Base-by-base conservation (phyloP, 495 filamentous ascomycete species). In the Tuber magnatum region DNA sequence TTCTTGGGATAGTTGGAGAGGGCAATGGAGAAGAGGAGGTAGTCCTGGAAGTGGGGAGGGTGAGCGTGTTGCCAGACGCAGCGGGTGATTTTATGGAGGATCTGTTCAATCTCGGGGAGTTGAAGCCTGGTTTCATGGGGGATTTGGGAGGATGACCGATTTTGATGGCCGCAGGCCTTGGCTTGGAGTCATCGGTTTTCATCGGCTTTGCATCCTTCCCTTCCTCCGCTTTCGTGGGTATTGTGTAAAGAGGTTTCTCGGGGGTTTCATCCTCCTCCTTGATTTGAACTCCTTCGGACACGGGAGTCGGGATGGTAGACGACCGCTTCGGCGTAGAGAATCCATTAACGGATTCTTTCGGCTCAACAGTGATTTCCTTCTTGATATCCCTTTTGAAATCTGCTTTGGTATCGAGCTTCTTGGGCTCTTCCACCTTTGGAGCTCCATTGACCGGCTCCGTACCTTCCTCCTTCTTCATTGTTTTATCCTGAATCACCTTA, bases 1-100 rank as follows among this genome's bases (percentile, higher is more conserved):
- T 79, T 71, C 73, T 79, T 5, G 76, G 73, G 8, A 79, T 69
- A n/a, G 77, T 76, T 16, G 77, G 77, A 2, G 77, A 79, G 39
- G 77, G 77, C 4, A 79, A 71, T 28, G 80, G 80, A 41, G 76
- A 79, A 24, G 80, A 51, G 32, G 76, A 73, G n/a, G 71, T 69
- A 18, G 73, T 71, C 56, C 78, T 78, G 32, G 79, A 72, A 73
- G 68, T 46, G 16, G 80, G 80, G n/a, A 78, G 73, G 1, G 71
- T 44, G 20, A 81, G 75, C 18, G 38, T 72, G 40, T 81, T 81
- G 8, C 71, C 73, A 1, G 79, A 44, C 56, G 75, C 77, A 41
- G 73, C 73, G 18, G 80, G 69, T 28, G 65, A 40, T 68, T 73
- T 74, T 51, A 16, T 72, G 14, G 74, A 70, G 32, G 73, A 68